Conservation (phyloP, 106 monocot genomes). For the Dendrobium chrysotoxum region DNA sequence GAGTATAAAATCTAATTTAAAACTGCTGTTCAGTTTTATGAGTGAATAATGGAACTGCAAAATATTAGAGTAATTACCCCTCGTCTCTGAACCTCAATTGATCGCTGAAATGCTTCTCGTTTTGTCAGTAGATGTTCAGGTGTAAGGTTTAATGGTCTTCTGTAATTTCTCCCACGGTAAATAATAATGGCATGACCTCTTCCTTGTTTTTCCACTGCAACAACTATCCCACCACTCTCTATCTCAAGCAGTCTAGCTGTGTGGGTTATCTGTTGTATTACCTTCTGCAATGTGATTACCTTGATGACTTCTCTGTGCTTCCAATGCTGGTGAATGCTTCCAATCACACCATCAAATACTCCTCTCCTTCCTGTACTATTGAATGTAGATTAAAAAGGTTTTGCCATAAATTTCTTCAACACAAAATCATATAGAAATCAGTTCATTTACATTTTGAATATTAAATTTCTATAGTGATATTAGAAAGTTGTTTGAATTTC, state of each 20-base stretch:
- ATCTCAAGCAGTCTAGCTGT: conserved; percentile 74
- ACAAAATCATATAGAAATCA: no score
- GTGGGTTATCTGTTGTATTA: conserved; percentile 25
- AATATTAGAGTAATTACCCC: conserved; percentile 45
- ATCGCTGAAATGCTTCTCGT: conserved; percentile 59
- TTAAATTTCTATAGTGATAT: no score
- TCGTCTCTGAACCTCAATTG: conserved; percentile 74
- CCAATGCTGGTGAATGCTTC: conserved; percentile 86
- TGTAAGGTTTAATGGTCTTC: conserved; percentile 26
- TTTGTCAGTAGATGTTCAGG: conserved; percentile 65
- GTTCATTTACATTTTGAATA: no score
- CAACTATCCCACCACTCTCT: conserved; percentile 66
- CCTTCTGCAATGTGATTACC: conserved; percentile 65
- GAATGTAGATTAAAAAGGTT: not conserved
- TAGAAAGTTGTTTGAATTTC: no score
- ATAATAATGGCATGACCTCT: conserved; percentile 74
- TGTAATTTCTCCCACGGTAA: conserved; percentile 84
- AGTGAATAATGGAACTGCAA: no score
- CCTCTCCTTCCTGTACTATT: conserved; percentile 75
- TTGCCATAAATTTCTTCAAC: no score
- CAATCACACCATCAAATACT: conserved; percentile 75
- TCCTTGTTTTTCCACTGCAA: conserved; percentile 61
- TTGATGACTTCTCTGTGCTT: conserved; percentile 92
- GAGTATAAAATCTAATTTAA: not conserved
- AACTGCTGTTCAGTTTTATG: not conserved